Base-by-base conservation (phyloP, 83 land plant genomes). In the Thuja plicata region DNA sequence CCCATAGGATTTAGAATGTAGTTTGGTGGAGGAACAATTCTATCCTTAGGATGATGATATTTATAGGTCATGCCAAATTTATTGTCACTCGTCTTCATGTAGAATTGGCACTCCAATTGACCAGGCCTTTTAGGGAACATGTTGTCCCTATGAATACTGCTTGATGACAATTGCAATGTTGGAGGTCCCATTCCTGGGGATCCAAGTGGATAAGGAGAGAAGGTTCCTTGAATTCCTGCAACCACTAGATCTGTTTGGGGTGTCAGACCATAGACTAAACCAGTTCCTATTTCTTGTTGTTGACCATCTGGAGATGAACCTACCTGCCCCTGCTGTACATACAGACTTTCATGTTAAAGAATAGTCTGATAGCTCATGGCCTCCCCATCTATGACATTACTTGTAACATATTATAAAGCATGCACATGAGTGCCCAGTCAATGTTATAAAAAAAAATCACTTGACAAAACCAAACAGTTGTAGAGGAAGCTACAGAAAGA, bases 61-160 rank as follows among this genome's bases (percentile, higher is more conserved):
- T 89, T 89, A 88, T 94, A 94, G 6, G 96, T 91, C 41, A 92
- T 83, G 74, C 95, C 94, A 89, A 87, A 94, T 89, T 94, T 94
- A 90, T 95, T 93, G 88, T 91, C 96, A 27, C 96, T 95, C 21
- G 95, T 94, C 89, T 88, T 94, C 92, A 94, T 78, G 89, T 93
- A 94, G 57, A 89, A 93, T 84, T 93, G 91, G 62, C 96, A 94
- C 12, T 94, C 96, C 89, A 88, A 93, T 88, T 93, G 89, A 46
- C 96, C 96, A 52, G 92, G 94, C 89, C 96, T 93, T 82, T 93
- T 92, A 70, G 95, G 96, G 86, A 90, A 92, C 86, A 57, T 62
- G 71, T n/a, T 62, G 45, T 86, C 87, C 85, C 85, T 35, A 9
- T 52, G 60, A 11, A 62, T n/a, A 81, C 78, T 87, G 70, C 87